A percentile compares a stretch with the other conserved stretches of the same genome.
Conservation (phyloP, 2,329 filamentous ascomycete genomes). For the Uncinocarpus reesii region DNA sequence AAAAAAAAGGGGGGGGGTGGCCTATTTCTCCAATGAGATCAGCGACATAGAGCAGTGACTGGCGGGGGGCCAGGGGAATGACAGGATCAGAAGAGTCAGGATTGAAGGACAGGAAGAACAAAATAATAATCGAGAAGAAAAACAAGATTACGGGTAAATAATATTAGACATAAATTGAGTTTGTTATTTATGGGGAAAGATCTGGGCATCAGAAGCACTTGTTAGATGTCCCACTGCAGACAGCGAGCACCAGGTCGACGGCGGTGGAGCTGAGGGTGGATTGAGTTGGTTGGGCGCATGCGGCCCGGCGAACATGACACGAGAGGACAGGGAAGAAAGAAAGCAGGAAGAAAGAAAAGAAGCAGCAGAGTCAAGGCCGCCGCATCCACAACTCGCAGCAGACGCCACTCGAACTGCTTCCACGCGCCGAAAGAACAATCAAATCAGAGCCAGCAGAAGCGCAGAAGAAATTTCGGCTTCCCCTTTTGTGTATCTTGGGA, state of each 20-base stretch:
- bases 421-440: no score
- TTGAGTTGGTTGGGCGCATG: no score
- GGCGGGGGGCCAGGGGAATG: slow-evolving; percentile 2
- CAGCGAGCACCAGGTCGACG: no score
- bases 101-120: neutral
- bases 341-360: neutral
- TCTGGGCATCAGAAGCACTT: slow-evolving; percentile 3
- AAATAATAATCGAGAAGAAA: neutral
- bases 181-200: slow-evolving; percentile 7
- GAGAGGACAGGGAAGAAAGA: neutral
- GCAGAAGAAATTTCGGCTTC: no score
- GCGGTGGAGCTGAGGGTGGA: no score
- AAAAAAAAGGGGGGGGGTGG: slow-evolving; percentile 2
- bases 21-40: slow-evolving; percentile 2
- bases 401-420: no score
- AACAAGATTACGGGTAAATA: slow-evolving; percentile 12
- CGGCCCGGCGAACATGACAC: no score
- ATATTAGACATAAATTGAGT: slow-evolving; percentile 11
- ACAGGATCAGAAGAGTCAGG: neutral
- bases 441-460: no score
- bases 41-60: slow-evolving; percentile 7
- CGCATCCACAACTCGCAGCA: no score
- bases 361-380: no score
- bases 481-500: no score
- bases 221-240: no score